Conservation (phyloP, 2,329 filamentous ascomycete species). For the Exophiala spinifera region DNA sequence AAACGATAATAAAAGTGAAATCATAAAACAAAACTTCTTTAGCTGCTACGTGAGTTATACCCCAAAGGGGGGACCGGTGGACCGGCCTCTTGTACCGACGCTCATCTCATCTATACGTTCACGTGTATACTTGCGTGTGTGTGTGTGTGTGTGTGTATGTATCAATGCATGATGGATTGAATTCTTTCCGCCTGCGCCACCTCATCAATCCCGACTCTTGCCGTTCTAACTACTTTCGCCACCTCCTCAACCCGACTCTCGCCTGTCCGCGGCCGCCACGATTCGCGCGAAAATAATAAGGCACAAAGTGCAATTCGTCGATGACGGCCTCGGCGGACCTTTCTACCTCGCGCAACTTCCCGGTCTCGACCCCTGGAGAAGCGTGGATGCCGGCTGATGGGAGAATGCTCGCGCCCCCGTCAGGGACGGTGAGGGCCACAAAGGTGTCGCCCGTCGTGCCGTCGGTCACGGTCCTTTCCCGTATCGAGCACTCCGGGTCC, state of each 20-base stretch:
- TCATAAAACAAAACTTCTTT: too few relatives aligned
- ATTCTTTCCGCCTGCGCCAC: too few relatives aligned
- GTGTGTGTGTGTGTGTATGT: too few relatives aligned
- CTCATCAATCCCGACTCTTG: too few relatives aligned
- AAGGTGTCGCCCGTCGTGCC: slow-evolving; percentile 11
- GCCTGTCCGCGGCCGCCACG: slow-evolving; percentile 54
- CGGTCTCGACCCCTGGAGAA: slow-evolving; percentile 3
- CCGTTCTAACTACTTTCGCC: slow-evolving; percentile 15
- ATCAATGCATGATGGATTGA: too few relatives aligned
- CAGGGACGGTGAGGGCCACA: slow-evolving; percentile 10
- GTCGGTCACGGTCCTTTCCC: slow-evolving; percentile 8
- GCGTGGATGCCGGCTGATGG: slow-evolving; percentile 2
- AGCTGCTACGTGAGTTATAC: too few relatives aligned
- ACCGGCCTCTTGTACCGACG: too few relatives aligned
- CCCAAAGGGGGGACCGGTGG: too few relatives aligned
- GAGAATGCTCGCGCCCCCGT: slow-evolving; percentile 11
- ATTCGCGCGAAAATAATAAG: slow-evolving; percentile 56
- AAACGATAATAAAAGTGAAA: too few relatives aligned
- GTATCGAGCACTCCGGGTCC: slow-evolving; percentile 10
- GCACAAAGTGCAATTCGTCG: slow-evolving; percentile 49
- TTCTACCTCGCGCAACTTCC: not conserved
- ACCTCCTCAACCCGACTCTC: slow-evolving; percentile 41
- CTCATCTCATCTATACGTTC: too few relatives aligned
- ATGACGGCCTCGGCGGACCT: not conserved
- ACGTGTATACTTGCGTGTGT: too few relatives aligned